phyloP scores from a whole-genome alignment of 2,329 filamentous ascomycete species.

The Hymenoscyphus repandus region DNA sequence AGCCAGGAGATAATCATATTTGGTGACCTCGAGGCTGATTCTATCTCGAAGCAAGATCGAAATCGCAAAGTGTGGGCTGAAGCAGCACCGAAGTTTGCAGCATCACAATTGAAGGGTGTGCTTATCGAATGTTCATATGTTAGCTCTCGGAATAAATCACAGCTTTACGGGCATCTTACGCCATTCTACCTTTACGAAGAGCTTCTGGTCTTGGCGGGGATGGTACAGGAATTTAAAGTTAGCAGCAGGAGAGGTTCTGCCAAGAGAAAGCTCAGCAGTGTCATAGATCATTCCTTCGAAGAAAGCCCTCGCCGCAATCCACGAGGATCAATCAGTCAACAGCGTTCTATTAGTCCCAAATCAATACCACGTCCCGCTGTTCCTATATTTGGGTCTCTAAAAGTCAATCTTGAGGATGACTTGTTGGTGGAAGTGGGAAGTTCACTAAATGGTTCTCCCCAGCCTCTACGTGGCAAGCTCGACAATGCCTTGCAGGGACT shows the following conservation, averaged over 20 bases:
- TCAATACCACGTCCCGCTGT: too few species aligned
- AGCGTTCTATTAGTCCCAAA: not conserved
- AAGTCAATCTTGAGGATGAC: too few species aligned
- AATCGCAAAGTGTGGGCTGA: constrained; percentile 83
- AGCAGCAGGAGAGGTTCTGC: constrained; percentile 51
- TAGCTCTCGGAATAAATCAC: constrained; percentile 69
- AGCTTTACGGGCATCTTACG: constrained; percentile 83
- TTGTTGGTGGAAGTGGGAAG: too few species aligned
- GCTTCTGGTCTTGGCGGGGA: constrained; percentile 59
- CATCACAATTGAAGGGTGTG: constrained; percentile 68
- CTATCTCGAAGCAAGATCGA: constrained; percentile 72
- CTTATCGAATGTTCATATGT: constrained; percentile 97
- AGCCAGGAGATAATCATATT: constrained; percentile 83
- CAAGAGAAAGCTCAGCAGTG: constrained; percentile 15
- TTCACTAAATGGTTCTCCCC: too few species aligned
- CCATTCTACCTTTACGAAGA: constrained; percentile 80
- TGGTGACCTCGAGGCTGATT: constrained; percentile 92
- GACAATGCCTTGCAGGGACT: constrained; percentile 56
- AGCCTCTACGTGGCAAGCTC: not conserved
- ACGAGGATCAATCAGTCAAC: not conserved
- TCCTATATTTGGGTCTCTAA: too few species aligned
- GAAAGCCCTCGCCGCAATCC: not conserved
- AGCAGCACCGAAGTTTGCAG: constrained; percentile 77
- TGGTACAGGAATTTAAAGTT: constrained; percentile 25
- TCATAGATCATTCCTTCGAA: too few species aligned